A percentile compares a stretch with the other conserved stretches of the same genome.
Conservation (phyloP, 345 rosid species). For the Eucalyptus brandiana region DNA sequence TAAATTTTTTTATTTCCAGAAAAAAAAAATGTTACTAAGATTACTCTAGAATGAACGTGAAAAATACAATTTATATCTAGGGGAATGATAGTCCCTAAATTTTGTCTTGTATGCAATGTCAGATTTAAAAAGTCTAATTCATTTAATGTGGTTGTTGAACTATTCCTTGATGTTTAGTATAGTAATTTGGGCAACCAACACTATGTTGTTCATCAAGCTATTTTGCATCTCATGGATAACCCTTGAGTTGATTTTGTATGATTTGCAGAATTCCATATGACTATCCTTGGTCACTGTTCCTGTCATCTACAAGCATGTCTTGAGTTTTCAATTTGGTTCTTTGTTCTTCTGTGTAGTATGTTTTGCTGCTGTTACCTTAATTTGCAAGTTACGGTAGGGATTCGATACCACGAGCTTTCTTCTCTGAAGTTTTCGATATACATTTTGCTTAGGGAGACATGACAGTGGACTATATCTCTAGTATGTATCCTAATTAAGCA, state of each 20-base stretch:
- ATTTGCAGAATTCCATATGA: neutral
- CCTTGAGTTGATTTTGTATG: neutral
- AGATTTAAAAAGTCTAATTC: neutral
- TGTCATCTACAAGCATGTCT: neutral
- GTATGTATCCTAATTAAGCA: neutral
- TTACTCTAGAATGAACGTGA: too few species aligned
- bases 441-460: neutral
- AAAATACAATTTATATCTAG: too few species aligned
- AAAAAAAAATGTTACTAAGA: too few species aligned
- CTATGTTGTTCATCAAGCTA: neutral
- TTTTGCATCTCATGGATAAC: neutral
- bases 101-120: neutral
- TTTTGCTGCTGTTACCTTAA: neutral
- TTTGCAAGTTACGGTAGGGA: neutral
- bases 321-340: neutral
- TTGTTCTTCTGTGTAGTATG: neutral
- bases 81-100: neutral
- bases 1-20: too few species aligned
- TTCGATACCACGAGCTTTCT: neutral
- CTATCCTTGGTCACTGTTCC: neutral
- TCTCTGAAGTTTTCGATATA: neutral
- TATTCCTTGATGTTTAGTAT: neutral
- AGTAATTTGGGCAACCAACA: neutral
- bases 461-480: neutral
- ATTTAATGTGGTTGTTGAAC: neutral